Base-by-base conservation (phyloP, 768 basidiomycete species). In the Lactifluus volemus region DNA sequence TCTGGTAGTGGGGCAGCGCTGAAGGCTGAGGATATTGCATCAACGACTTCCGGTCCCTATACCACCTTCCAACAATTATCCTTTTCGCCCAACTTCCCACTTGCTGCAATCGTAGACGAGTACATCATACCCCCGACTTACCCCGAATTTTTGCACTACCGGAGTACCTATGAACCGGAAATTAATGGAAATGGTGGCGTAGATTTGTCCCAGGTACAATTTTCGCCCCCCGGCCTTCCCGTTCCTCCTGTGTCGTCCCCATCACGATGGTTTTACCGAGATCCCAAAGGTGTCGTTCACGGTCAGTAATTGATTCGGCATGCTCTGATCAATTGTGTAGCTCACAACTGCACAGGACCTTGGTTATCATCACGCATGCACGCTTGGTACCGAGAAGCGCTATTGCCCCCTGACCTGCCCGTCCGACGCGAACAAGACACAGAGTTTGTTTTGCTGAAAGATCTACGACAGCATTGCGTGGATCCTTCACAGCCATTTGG, bases 41-140 rank as follows among this genome's bases (percentile, higher is more conserved):
- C 85, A 12, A 74, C 89, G 8, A 83, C 86, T 41, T 83, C 84
- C 3, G 88, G 89, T 19, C 84, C 91, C 34, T 96, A 94, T 70
- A 91, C 89, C 19, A 94, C 91, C 7, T 95, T 96, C 75, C 93
- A 94, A 69, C 92, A 96, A 73, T 76, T 96, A 15, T 79, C 78
- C 8, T 94, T 92, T 68, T 82, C 93, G 3, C 92, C 92, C 10
- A 85, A 81, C 53, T 91, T 96, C 67, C 92, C 92, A n/a, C 77
- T 94, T 56, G 88, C 88, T 30, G 82, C 88, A 0, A 89, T 96
- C 56, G 88, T 92, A 32, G 89, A 94, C 68, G 90, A 93, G 45
- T 96, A 90, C 72, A 82, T 92, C 59, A 96, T 96, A 54, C 92
- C 92, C 8, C 92, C 92, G 0, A 91, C 91, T 62, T 96, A 96